A percentile compares a stretch with the other conserved stretches of the same genome.
Evolutionary conservation across 768 basidiomycete genomes (phyloP).

Genomic region (Mycena belliarum): DNA sequence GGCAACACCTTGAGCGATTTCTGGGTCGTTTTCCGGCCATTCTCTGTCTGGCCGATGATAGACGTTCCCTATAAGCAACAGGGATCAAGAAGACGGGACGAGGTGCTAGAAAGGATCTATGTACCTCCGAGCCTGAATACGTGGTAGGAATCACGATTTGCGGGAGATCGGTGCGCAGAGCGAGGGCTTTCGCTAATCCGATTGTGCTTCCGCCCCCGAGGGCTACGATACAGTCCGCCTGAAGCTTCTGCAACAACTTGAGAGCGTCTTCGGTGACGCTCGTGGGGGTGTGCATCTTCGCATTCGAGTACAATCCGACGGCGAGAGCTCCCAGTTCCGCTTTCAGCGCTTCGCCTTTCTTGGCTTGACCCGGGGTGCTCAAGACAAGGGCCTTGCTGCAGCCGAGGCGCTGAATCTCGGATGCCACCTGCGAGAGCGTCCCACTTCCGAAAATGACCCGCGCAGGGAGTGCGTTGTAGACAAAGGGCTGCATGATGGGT

Average conservation of each 20-base stretch:
- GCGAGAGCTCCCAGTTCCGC: slow-evolving; percentile 20
- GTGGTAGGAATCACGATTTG: slow-evolving; percentile 43
- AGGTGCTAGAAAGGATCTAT: too few relatives aligned
- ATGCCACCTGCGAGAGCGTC: slow-evolving; percentile 31
- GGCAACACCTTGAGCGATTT: slow-evolving; percentile 39
- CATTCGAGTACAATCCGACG: slow-evolving; percentile 38
- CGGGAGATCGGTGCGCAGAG: slow-evolving; percentile 38
- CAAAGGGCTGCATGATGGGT: slow-evolving; percentile 33
- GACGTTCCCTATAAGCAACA: slow-evolving; percentile 31
- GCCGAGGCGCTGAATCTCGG: slow-evolving; percentile 32
- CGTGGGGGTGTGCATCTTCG: slow-evolving; percentile 43
- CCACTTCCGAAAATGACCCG: slow-evolving; percentile 41
- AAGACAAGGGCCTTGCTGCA: slow-evolving; percentile 36
- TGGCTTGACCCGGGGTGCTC: slow-evolving; percentile 34
- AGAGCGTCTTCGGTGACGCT: slow-evolving; percentile 38
- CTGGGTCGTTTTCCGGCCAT: slow-evolving; percentile 41
- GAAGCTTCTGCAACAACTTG: slow-evolving; percentile 22
- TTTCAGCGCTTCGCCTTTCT: slow-evolving; percentile 28
- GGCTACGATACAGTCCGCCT: slow-evolving; percentile 38
- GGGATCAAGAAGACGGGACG: neutral
- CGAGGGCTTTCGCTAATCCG: slow-evolving; percentile 42
- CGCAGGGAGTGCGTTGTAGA: slow-evolving; percentile 38
- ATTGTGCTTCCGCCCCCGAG: slow-evolving; percentile 41
- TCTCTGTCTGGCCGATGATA: slow-evolving; percentile 41
- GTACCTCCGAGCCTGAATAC: slow-evolving; percentile 39